phyloP scores from a whole-genome alignment of 306 rosid genomes.

The Myrica gale region DNA sequence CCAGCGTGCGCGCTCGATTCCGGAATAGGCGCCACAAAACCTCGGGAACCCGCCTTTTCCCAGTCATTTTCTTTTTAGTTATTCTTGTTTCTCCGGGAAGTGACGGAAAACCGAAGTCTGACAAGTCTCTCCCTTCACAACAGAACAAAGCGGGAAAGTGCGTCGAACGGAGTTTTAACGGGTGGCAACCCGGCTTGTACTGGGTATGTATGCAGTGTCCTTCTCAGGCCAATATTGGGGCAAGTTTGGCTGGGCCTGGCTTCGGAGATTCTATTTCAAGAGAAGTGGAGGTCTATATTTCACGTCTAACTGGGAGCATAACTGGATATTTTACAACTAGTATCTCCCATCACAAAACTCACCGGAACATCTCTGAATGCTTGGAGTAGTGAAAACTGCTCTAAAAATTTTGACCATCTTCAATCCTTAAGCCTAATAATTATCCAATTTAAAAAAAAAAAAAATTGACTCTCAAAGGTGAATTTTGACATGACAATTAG shows the following conservation, averaged over 20 bases:
- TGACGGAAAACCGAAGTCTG: slow-evolving; percentile 2
- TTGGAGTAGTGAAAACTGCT: too few relatives aligned
- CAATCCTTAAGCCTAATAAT: too few relatives aligned
- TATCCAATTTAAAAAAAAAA: too few relatives aligned
- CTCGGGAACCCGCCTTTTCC: slow-evolving; percentile 51
- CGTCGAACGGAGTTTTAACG: not conserved
- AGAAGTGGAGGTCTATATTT: too few relatives aligned
- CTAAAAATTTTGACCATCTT: too few relatives aligned
- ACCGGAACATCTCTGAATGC: too few relatives aligned
- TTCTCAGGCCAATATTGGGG: not conserved
- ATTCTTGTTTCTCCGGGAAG: slow-evolving; percentile 16
- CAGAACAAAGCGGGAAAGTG: not conserved
- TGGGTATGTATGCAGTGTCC: not conserved
- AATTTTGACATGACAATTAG: too few relatives aligned
- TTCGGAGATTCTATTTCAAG: too few relatives aligned
- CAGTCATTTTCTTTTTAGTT: slow-evolving; percentile 34
- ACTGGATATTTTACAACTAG: too few relatives aligned
- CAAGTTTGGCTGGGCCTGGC: not conserved
- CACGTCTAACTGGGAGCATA: too few relatives aligned
- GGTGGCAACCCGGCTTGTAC: not conserved
- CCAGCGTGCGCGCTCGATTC: slow-evolving; percentile 44
- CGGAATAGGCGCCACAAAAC: slow-evolving; percentile 63
- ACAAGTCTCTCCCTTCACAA: not conserved
- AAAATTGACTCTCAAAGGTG: too few relatives aligned
- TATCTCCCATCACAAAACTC: too few relatives aligned